Evolutionary conservation across 1,139 yeast genomes (phyloP).

Genomic region (Arxiozyma slooffiae): DNA sequence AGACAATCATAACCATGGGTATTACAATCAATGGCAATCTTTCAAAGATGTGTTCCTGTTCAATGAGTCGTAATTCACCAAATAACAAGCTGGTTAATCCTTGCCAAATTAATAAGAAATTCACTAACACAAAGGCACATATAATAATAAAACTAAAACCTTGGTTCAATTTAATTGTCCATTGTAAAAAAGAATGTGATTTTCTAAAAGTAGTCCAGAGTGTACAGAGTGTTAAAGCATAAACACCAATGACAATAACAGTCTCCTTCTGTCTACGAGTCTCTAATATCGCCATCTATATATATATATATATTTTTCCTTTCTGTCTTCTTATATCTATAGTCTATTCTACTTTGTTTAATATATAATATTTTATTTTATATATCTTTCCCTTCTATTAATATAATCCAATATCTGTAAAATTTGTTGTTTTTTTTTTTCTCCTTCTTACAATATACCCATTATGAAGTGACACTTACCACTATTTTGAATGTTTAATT

Average conservation of each 20-base stretch:
- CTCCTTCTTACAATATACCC: background rate
- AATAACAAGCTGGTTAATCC: slow-evolving; percentile 40
- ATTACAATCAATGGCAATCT: slow-evolving; percentile 56
- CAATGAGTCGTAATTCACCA: slow-evolving; percentile 68
- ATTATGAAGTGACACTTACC: background rate
- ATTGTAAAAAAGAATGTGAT: slow-evolving; percentile 13
- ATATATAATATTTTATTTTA: too few relatives aligned
- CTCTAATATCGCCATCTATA: background rate
- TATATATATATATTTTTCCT: too few relatives aligned
- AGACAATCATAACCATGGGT: slow-evolving; percentile 54
- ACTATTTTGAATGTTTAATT: background rate
- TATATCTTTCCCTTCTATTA: background rate
- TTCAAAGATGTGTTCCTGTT: slow-evolving; percentile 68
- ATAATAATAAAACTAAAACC: slow-evolving; percentile 34
- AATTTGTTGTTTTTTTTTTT: too few relatives aligned
- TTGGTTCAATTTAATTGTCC: slow-evolving; percentile 33
- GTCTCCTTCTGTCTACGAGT: background rate
- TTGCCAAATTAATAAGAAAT: slow-evolving; percentile 22
- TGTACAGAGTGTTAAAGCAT: slow-evolving; percentile 2
- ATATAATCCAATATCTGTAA: too few relatives aligned
- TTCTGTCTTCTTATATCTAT: too few relatives aligned
- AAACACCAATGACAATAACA: background rate
- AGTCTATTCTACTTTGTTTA: background rate
- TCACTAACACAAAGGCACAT: slow-evolving; percentile 5
- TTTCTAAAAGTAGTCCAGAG: slow-evolving; percentile 4